phyloP scores from a whole-genome alignment of 805 yeast genomes.

The Candida stauntonica region DNA sequence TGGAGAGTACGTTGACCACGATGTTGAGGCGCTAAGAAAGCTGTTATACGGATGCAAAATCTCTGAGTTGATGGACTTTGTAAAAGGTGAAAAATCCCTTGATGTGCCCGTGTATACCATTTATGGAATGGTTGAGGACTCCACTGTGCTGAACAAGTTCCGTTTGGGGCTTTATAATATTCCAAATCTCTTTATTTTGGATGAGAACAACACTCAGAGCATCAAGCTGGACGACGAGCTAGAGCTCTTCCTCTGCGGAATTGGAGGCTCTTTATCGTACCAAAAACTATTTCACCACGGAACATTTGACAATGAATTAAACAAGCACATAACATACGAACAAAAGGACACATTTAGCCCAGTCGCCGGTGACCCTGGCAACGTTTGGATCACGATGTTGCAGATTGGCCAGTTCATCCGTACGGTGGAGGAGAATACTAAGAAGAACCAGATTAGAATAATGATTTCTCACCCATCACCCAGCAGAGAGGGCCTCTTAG shows the following conservation, averaged over 20 bases:
- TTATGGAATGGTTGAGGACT: conserved; percentile 76
- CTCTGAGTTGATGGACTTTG: conserved; percentile 48
- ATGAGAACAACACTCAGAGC: conserved; percentile 47
- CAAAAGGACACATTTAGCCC: conserved; percentile 36
- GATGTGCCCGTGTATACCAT: conserved; percentile 69
- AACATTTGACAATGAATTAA: conserved; percentile 28
- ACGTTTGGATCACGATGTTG: conserved; percentile 67
- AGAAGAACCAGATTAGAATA: conserved; percentile 47
- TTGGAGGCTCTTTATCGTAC: conserved; percentile 68
- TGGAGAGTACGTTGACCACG: conserved; percentile 39
- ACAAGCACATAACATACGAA: conserved; percentile 13
- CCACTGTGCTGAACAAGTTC: conserved; percentile 59
- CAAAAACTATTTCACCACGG: conserved; percentile 69
- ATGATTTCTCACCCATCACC: conserved; percentile 70
- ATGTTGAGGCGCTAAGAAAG: conserved; percentile 30
- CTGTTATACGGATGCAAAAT: conserved; percentile 35
- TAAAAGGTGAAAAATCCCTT: conserved; percentile 39
- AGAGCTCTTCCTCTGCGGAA: conserved; percentile 55
- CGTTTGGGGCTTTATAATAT: conserved; percentile 47
- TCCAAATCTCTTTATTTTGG: conserved; percentile 57
- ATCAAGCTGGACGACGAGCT: conserved; percentile 35
- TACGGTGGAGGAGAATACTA: conserved; percentile 38
- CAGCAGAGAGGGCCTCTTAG: conserved; percentile 61
- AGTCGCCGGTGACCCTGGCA: conserved; percentile 59
- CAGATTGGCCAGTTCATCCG: conserved; percentile 65